A percentile compares a stretch with the other conserved stretches of the same genome.
Evolutionary conservation across 2,329 filamentous ascomycete genomes (phyloP).

Genomic region (Pleoardoris graminearum): DNA sequence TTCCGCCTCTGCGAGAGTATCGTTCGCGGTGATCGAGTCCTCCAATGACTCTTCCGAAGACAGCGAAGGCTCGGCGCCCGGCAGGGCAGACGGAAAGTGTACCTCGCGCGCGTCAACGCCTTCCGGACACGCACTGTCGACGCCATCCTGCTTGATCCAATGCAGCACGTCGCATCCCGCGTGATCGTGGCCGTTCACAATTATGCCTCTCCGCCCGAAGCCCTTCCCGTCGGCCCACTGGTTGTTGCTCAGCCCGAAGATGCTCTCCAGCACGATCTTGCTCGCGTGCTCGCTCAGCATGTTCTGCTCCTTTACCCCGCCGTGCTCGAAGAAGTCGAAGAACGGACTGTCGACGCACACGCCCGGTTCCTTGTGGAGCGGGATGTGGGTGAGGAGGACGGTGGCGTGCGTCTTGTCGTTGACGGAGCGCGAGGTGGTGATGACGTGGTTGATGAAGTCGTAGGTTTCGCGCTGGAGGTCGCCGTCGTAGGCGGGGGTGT

Average conservation of each 20-base stretch:
- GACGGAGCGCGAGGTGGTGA: slow-evolving; percentile 64
- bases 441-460: slow-evolving; percentile 71
- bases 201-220: slow-evolving; percentile 71
- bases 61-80: slow-evolving; percentile 5
- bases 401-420: slow-evolving; percentile 70
- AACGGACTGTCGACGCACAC: slow-evolving; percentile 83
- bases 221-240: slow-evolving; percentile 62
- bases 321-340: slow-evolving; percentile 73
- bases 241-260: slow-evolving; percentile 76
- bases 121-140: slow-evolving; percentile 15
- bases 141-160: slow-evolving; percentile 50
- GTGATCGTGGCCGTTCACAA: slow-evolving; percentile 94
- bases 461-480: slow-evolving; percentile 77
- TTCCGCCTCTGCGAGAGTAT: slow-evolving; percentile 2
- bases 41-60: slow-evolving; percentile 2
- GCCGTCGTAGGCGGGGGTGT: slow-evolving; percentile 72
- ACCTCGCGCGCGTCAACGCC: slow-evolving; percentile 17
- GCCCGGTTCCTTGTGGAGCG: slow-evolving; percentile 79
- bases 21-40: slow-evolving; percentile 1
- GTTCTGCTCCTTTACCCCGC: slow-evolving; percentile 87
- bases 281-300: slow-evolving; percentile 76
- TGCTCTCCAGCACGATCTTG: slow-evolving; percentile 72
- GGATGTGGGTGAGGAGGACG: slow-evolving; percentile 87
- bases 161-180: slow-evolving; percentile 91
- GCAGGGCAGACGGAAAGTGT: slow-evolving; percentile 17